Evolutionary conservation across 306 rosid species (phyloP).

Genomic region (Ormosia semicastrata): DNA sequence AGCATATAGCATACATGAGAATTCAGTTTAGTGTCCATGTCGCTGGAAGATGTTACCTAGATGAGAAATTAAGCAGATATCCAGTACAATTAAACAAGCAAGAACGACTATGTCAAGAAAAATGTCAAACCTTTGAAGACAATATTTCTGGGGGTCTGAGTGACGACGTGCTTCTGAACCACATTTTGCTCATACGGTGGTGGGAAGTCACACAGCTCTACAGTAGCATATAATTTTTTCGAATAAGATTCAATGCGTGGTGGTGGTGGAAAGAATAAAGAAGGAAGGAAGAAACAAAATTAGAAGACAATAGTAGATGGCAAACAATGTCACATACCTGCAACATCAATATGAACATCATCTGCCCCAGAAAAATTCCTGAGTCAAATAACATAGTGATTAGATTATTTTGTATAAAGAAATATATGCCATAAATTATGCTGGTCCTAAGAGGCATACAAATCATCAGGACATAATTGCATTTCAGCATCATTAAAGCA

Average conservation of each 20-base stretch:
- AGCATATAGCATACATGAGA: neutral
- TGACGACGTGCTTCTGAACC: slow-evolving; percentile 27
- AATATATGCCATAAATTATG: neutral
- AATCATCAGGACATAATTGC: slow-evolving; percentile 56
- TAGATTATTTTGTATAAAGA: slow-evolving; percentile 21
- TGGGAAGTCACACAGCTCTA: slow-evolving; percentile 50
- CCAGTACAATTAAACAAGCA: neutral
- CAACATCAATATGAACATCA: slow-evolving; percentile 52
- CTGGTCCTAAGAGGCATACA: slow-evolving; percentile 57
- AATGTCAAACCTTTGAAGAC: slow-evolving; percentile 65
- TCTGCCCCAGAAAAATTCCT: slow-evolving; percentile 60
- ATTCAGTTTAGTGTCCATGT: neutral
- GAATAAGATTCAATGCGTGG: neutral
- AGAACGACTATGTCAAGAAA: neutral
- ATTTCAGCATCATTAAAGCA: slow-evolving; percentile 69
- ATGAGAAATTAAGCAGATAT: slow-evolving; percentile 2
- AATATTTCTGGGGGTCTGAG: slow-evolving; percentile 52
- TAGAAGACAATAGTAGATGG: neutral
- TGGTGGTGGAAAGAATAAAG: neutral
- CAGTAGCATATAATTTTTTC: slow-evolving; percentile 5
- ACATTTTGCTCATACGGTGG: slow-evolving; percentile 48
- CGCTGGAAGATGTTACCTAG: neutral
- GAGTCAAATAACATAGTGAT: slow-evolving; percentile 42
- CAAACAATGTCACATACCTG: slow-evolving; percentile 50
- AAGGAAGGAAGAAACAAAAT: neutral